Percentiles rank a stretch among this genome's conserved stretches.
phyloP scores from a whole-genome alignment of 306 rosid genomes.

The Ammopiptanthus mongolicus region DNA sequence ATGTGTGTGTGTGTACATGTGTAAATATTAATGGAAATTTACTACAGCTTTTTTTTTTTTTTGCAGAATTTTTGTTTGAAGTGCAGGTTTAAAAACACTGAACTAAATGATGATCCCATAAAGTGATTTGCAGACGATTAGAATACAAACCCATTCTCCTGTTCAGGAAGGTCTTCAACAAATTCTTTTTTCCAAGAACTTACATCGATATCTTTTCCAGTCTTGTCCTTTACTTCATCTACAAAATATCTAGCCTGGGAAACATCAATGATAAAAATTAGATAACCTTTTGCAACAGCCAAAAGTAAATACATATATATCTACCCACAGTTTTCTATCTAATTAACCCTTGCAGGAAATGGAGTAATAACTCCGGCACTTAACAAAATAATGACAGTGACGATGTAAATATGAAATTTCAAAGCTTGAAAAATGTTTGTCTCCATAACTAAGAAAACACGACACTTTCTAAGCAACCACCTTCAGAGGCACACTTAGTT shows the following conservation, averaged over 20 bases:
- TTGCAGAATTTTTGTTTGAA: background rate
- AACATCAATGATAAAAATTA: constrained; percentile 27
- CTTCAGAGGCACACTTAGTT: background rate
- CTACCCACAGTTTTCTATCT: constrained; percentile 1
- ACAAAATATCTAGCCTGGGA: constrained; percentile 70
- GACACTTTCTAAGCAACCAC: background rate
- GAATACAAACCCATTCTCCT: constrained; percentile 70
- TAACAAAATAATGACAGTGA: background rate
- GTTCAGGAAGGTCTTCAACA: constrained; percentile 85
- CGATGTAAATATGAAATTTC: background rate
- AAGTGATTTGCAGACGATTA: constrained; percentile 1
- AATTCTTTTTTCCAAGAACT: constrained; percentile 79
- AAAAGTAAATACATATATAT: background rate
- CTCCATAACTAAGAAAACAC: background rate
- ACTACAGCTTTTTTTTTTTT: background rate
- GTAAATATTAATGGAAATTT: background rate
- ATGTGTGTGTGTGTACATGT: background rate
- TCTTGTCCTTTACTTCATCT: constrained; percentile 94
- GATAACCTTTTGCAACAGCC: background rate
- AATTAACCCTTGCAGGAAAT: background rate
- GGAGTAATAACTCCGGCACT: background rate
- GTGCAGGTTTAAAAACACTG: background rate
- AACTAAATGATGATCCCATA: background rate
- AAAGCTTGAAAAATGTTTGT: background rate
- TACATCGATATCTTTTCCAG: constrained; percentile 59